phyloP scores from a whole-genome alignment of 208 protist species.

The Leishmania tarentolae region DNA sequence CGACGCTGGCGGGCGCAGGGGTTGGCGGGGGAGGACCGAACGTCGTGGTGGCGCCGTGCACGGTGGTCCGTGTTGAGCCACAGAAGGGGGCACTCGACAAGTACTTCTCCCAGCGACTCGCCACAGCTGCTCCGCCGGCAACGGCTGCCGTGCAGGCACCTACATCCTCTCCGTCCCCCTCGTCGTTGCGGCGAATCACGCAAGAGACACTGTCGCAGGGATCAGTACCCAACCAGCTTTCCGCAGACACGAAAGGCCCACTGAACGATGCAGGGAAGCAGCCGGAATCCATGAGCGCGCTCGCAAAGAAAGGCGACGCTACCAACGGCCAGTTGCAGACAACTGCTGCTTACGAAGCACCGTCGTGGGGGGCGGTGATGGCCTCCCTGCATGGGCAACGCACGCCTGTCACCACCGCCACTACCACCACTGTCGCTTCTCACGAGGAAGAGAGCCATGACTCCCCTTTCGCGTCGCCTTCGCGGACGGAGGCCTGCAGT shows the following conservation, averaged over 20 bases:
- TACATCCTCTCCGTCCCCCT: not conserved
- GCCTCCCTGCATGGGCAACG: conserved; percentile 16
- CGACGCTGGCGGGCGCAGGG: not conserved
- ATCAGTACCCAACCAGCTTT: not conserved
- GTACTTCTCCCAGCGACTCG: conserved; percentile 47
- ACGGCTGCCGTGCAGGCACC: not conserved
- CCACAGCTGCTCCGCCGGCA: not conserved
- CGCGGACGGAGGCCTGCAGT: not conserved
- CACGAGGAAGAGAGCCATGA: not conserved
- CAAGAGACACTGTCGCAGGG: not conserved
- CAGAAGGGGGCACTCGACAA: conserved; percentile 78
- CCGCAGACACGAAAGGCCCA: not conserved
- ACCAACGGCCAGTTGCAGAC: not conserved
- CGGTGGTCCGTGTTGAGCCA: conserved; percentile 73
- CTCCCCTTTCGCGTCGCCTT: not conserved
- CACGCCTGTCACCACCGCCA: not conserved
- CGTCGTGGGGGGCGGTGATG: conserved; percentile 33
- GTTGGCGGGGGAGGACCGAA: conserved; percentile 9
- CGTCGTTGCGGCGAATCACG: not conserved
- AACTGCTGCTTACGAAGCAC: conserved; percentile 10
- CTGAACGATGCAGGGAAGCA: not conserved
- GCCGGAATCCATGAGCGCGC: not conserved
- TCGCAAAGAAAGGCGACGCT: not conserved
- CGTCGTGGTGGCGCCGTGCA: conserved; percentile 60
- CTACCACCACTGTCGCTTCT: not conserved